Evolutionary conservation across 2,329 filamentous ascomycete species (phyloP), one percentile per base, ranked within the genome.

Genomic region (Arthrinium phaeospermum): DNA sequence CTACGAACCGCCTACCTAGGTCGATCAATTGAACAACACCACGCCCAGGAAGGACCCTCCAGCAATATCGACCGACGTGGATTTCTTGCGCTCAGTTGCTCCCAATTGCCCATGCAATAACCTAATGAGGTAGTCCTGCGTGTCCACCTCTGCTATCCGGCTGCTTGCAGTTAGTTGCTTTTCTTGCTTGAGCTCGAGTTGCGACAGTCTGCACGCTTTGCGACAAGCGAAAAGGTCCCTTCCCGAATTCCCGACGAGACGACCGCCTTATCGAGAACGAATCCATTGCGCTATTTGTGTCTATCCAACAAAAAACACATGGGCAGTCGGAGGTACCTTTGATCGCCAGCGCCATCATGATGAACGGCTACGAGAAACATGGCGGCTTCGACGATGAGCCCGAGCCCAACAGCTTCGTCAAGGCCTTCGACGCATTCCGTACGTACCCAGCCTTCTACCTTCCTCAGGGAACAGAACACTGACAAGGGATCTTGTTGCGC

Each of bases 391-490:
- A 95, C 79, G 95, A 98, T 78, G 92, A 93, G 79, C 91, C 94
- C 77, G 92, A 92, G 80, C 87, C 86, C 72, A 88, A 90, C 71
- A 87, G 84, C 82, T 89, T 92, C 72, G 90, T 97, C 79, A 92
- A 92, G 83, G 95, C 96, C 73, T 99, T 99, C 83, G 96, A 99
- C 86, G 96, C 95, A 76, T 99, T 99, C 82, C 96, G 95, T 98
- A 90, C 81, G 93, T 61, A 70, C 44, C n/a, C 61, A 69, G 41
- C 27, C 22, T 7, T 24, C 6, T n/a, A n/a, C 46, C 22, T 51
- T 64, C 51, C 68, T 51, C 44, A 57, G 7, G 34, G 14, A 27
- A 34, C 4, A 19, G 34, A 41, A 24, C 22, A n/a, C 67, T 69
- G 24, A 69, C 44, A 34, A 45, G 24, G 45, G 37, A 24, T 3